phyloP scores from a whole-genome alignment of 345 rosid genomes.

The Citrus medica region DNA sequence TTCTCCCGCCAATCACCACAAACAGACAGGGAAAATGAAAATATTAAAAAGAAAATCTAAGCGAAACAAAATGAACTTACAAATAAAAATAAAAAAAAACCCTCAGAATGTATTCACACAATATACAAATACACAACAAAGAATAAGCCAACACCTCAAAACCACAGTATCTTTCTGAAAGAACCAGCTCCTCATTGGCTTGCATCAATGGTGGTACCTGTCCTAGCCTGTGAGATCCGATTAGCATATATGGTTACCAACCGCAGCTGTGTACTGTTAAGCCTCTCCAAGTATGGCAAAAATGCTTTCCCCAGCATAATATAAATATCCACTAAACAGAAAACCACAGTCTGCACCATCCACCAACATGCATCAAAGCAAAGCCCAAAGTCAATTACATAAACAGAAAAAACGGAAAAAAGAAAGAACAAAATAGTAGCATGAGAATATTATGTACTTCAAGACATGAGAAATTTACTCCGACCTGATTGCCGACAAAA shows the following conservation, averaged over 20 bases:
- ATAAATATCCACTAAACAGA: conserved; percentile 96
- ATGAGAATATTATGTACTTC: not conserved
- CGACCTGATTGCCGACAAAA: not conserved
- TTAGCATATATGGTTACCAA: conserved; percentile 94
- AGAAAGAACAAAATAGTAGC: not conserved
- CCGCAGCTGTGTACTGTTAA: conserved; percentile 85
- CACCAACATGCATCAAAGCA: not conserved
- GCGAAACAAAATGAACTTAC: not conserved
- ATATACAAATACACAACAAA: conserved; percentile 50
- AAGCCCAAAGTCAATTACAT: not conserved
- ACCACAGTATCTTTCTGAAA: conserved; percentile 15
- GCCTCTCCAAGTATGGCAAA: conserved; percentile 89
- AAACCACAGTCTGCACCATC: conserved; percentile 82
- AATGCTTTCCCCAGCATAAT: conserved; percentile 97
- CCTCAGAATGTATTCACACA: conserved; percentile 43
- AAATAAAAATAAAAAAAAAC: not conserved
- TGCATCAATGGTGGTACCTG: conserved; percentile 62
- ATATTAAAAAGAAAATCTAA: conserved; percentile 7
- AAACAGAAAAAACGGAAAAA: not conserved
- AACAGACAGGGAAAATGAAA: not conserved
- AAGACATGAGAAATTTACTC: not conserved
- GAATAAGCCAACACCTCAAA: conserved; percentile 23
- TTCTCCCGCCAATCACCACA: conserved; percentile 24
- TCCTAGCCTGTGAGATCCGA: conserved; percentile 96
- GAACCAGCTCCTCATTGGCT: conserved; percentile 29